Conservation (phyloP, 1,284 basidiomycete species). For the Cutaneotrichosporon sp. region DNA sequence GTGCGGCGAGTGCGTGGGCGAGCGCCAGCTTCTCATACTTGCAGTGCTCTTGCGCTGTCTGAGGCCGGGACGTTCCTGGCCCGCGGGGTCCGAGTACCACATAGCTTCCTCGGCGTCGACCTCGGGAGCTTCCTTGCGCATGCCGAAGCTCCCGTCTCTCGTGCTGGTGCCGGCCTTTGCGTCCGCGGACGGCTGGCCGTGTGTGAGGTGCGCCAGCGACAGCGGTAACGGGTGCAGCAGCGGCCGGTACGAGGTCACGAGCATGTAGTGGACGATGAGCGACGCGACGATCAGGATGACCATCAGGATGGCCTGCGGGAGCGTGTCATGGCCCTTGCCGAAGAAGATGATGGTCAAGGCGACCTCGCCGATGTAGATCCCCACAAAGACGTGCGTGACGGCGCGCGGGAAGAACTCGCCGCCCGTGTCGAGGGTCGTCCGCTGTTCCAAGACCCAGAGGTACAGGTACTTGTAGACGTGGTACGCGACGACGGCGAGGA, state of each 20-base stretch:
- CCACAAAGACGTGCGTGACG: conserved; percentile 89
- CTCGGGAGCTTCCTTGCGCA: conserved; percentile 39
- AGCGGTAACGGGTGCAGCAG: conserved; percentile 67
- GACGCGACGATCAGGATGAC: conserved; percentile 75
- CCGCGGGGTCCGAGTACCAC: neutral
- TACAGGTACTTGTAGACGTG: conserved; percentile 86
- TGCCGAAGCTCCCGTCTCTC: conserved; percentile 2
- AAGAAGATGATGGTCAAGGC: conserved; percentile 87
- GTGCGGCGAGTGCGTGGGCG: neutral
- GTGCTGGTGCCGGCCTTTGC: neutral
- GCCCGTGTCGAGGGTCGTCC: conserved; percentile 77
- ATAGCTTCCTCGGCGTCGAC: conserved; percentile 11
- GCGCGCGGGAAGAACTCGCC: conserved; percentile 95
- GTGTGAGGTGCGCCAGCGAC: conserved; percentile 69
- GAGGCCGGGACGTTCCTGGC: neutral
- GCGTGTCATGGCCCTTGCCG: conserved; percentile 61
- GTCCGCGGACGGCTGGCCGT: conserved; percentile 36
- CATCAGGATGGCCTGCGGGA: conserved; percentile 78
- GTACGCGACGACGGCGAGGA: conserved; percentile 82
- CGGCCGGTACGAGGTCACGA: conserved; percentile 64
- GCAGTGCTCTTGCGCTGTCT: neutral
- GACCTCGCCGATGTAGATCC: conserved; percentile 77
- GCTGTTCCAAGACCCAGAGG: conserved; percentile 74
- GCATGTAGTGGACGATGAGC: conserved; percentile 68
- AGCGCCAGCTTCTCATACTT: neutral